Conservation (phyloP, 306 rosid species). For the Cucumis hystrix region DNA sequence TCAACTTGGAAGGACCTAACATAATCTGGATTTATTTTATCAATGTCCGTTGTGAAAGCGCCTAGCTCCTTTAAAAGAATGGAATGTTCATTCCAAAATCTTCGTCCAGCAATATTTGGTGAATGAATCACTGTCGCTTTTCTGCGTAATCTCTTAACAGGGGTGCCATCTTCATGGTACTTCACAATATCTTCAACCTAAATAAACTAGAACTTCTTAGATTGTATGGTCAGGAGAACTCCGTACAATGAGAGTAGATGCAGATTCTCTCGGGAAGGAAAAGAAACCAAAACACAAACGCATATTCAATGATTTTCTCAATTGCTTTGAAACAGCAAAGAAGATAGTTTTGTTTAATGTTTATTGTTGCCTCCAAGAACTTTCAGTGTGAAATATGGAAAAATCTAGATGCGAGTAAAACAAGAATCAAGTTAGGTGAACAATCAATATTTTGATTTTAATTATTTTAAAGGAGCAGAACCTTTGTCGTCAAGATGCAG, state of each 20-base stretch:
- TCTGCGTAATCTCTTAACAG: constrained; percentile 45
- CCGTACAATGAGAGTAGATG: neutral
- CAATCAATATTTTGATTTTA: neutral
- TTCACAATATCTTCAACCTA: constrained; percentile 49
- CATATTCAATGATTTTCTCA: neutral
- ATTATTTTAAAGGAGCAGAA: neutral
- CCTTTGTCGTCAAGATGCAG: constrained; percentile 44
- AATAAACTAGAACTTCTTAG: neutral
- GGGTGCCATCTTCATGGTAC: constrained; percentile 43
- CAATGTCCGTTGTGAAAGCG: constrained; percentile 38
- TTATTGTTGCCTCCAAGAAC: neutral
- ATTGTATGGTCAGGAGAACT: neutral
- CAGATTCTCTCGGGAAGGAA: neutral
- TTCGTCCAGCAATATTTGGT: constrained; percentile 40
- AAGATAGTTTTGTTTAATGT: neutral
- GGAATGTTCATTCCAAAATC: constrained; percentile 48
- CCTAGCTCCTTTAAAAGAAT: constrained; percentile 68
- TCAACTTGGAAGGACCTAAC: constrained; percentile 57
- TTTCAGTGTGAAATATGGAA: neutral
- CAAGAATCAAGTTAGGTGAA: neutral
- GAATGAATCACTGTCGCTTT: constrained; percentile 33
- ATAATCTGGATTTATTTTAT: constrained; percentile 59
- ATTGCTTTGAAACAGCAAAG: neutral
- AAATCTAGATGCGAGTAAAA: neutral
- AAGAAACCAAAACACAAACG: neutral